Conservation (phyloP, 305 asterid genomes). For the Striga hermonthica region DNA sequence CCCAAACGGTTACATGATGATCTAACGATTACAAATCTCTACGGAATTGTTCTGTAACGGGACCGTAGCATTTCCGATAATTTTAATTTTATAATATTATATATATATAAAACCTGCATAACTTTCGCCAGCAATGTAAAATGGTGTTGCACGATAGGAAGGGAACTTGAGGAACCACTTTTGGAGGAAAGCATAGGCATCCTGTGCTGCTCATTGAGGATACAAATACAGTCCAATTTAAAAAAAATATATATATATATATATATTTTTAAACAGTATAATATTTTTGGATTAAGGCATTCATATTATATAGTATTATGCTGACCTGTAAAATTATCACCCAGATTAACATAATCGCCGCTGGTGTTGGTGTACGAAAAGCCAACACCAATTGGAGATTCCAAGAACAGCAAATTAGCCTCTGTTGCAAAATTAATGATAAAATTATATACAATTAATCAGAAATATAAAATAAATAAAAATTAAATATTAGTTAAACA, state of each 20-base stretch:
- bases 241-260: background rate
- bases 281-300: too few relatives aligned
- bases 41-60: too few relatives aligned
- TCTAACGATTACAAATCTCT: too few relatives aligned
- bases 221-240: background rate
- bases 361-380: conserved; percentile 80
- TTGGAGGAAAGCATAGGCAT: conserved; percentile 76
- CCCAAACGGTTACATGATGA: too few relatives aligned
- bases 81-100: background rate
- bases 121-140: conserved; percentile 91
- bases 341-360: conserved; percentile 63
- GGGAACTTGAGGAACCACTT: conserved; percentile 91
- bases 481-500: too few relatives aligned
- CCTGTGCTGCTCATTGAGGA: conserved; percentile 52
- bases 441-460: too few relatives aligned
- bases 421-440: too few relatives aligned
- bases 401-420: conserved; percentile 85
- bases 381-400: conserved; percentile 95
- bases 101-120: conserved; percentile 54
- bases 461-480: too few relatives aligned
- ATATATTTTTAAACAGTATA: background rate
- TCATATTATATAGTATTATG: conserved; percentile 7
- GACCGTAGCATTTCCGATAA: background rate
- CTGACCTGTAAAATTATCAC: conserved; percentile 80
- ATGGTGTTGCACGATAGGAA: conserved; percentile 49